A percentile compares a stretch with the other conserved stretches of the same genome.
Conservation (phyloP, 2,329 filamentous ascomycete species). For the Penicillium italicum region DNA sequence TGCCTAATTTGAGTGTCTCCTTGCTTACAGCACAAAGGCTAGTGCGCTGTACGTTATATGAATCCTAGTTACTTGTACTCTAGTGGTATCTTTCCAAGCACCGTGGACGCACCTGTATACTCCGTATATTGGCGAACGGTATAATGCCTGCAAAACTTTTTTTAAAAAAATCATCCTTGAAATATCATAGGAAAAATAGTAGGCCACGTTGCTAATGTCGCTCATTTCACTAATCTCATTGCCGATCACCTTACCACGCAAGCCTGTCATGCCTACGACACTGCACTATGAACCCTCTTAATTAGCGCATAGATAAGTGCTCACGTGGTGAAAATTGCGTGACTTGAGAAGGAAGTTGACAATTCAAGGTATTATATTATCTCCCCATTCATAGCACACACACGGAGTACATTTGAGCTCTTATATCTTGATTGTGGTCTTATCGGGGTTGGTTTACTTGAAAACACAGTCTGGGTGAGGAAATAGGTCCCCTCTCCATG, state of each 20-base stretch:
- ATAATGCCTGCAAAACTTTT: background rate
- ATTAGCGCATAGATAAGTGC: background rate
- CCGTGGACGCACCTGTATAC: background rate
- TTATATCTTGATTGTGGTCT: background rate
- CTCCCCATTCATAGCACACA: background rate
- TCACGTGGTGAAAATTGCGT: background rate
- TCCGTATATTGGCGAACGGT: no score
- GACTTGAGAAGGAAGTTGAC: background rate
- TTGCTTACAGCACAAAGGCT: background rate
- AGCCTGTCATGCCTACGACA: background rate
- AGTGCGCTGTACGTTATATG: background rate
- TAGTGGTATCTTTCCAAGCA: background rate
- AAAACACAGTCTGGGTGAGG: background rate
- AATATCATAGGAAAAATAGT: background rate
- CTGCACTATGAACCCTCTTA: background rate
- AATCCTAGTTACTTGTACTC: background rate
- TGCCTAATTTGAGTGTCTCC: background rate
- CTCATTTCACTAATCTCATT: background rate
- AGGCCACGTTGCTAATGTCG: background rate
- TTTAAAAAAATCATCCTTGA: no score
- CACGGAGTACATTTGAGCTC: background rate
- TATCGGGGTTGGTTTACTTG: background rate
- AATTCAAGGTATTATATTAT: background rate
- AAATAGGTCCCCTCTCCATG: background rate
- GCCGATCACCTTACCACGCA: slow-evolving; percentile 3